phyloP scores from a whole-genome alignment of 495 filamentous ascomycete genomes.

The Ascobolus immersus region DNA sequence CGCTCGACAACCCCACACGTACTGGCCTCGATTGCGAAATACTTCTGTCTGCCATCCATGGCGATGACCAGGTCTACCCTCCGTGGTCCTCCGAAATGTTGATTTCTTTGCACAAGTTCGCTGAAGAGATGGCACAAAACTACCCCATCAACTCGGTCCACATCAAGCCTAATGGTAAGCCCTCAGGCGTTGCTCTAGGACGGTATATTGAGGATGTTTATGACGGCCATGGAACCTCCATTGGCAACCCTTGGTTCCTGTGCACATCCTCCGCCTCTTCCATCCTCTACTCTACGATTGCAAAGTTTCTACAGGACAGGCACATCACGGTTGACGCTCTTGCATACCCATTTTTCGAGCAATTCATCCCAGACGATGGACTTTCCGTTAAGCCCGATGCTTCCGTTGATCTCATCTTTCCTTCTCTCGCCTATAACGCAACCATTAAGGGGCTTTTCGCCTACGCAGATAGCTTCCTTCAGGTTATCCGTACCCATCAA shows the following conservation, averaged over 20 bases:
- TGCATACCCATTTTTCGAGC: too few relatives aligned
- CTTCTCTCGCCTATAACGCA: too few relatives aligned
- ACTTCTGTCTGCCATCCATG: conserved; percentile 19
- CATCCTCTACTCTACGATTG: neutral
- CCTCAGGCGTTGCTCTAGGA: conserved; percentile 17
- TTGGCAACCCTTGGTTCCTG: conserved; percentile 25
- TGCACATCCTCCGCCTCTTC: conserved; percentile 19
- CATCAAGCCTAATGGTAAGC: conserved; percentile 7
- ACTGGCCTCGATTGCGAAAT: conserved; percentile 19
- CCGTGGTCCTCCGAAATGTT: conserved; percentile 19
- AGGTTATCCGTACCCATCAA: conserved; percentile 16
- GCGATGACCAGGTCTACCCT: conserved; percentile 11
- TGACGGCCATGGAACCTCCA: conserved; percentile 18
- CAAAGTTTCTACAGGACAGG: too few relatives aligned
- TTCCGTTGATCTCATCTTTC: too few relatives aligned
- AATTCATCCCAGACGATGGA: too few relatives aligned
- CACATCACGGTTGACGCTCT: too few relatives aligned
- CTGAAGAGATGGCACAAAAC: conserved; percentile 16
- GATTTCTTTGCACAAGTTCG: conserved; percentile 17
- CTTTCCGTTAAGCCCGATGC: too few relatives aligned
- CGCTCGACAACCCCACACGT: conserved; percentile 12
- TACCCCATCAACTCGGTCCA: conserved; percentile 16
- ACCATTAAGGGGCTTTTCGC: conserved; percentile 13
- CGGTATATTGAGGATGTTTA: conserved; percentile 24
- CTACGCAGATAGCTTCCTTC: conserved; percentile 18